Evolutionary conservation across 2,329 filamentous ascomycete species (phyloP).

Genomic region (Dactylellina haptotyla): DNA sequence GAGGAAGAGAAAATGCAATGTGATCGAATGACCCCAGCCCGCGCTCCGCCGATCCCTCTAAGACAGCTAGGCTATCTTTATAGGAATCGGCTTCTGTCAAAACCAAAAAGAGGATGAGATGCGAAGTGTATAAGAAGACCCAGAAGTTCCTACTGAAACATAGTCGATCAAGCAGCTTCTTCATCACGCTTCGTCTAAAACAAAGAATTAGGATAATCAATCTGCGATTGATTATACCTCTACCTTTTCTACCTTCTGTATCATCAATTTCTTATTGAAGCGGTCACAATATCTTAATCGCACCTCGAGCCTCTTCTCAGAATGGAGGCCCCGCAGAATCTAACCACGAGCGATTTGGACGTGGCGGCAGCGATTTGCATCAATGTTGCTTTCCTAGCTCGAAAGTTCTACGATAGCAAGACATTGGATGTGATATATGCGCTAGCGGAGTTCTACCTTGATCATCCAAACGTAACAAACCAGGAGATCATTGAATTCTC

Average conservation of each 20-base stretch:
- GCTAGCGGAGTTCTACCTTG: conserved; percentile 18
- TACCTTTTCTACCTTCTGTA: background rate
- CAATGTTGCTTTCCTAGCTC: conserved; percentile 43
- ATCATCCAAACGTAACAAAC: conserved; percentile 34
- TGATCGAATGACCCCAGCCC: background rate
- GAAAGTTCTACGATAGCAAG: conserved; percentile 29
- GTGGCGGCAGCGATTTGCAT: conserved; percentile 36
- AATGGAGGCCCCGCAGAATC: conserved; percentile 17
- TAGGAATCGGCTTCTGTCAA: background rate
- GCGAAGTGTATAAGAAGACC: conserved; percentile 35
- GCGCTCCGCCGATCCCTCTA: background rate
- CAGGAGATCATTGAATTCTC: conserved; percentile 22
- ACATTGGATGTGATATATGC: conserved; percentile 39
- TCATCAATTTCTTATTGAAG: no score
- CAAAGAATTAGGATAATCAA: background rate
- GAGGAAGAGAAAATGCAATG: background rate
- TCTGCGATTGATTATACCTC: background rate
- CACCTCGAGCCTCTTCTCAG: no score
- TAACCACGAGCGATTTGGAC: conserved; percentile 18
- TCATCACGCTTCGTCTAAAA: conserved; percentile 19
- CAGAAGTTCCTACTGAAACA: conserved; percentile 19
- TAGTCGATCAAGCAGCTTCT: conserved; percentile 26
- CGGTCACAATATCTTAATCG: no score
- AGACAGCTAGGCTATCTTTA: background rate
- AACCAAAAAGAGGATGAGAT: background rate